Evolutionary conservation across 1,284 basidiomycete species (phyloP), one percentile per base, ranked within the genome.

Genomic region (Cryptococcus amylolentus): DNA sequence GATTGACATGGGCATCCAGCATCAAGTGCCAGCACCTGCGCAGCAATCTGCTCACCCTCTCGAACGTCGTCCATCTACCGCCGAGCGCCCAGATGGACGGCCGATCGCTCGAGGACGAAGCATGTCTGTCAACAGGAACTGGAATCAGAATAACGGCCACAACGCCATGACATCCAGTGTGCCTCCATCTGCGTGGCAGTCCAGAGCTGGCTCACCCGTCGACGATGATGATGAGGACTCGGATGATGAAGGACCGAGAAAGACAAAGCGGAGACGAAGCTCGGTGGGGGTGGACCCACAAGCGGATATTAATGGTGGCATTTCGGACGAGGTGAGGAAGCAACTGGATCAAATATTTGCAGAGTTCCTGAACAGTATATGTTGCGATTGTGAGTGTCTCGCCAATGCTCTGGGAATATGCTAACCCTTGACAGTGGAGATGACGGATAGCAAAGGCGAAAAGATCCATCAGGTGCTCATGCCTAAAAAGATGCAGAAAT

Each of bases 381-480:
- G 95, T 78, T 96, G 91, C 18, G 90, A 98, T 76, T 76, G 92
- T 93, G 74, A 80, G 88, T 64, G 23, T 23, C 4, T 16, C 13
- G 14, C 1, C 27, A 5, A 28, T 18, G 44, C 7, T 8, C 20
- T 12, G 18, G 16, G 13, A 20, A 8, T 5, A 6, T 28, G 43
- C 28, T 56, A 41, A 37, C 18, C 48, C 44, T 55, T 52, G 2
- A 4, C 68, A 95, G 92, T 98, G 76, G 92, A 97, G 57, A 88
- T 89, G 16, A 88, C 86, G 48, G 96, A 98, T 73, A 83, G 85
- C 49, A 96, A 97, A 75, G 96, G 96, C 56, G 95, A 99, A 75
- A 87, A 89, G 48, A 91, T 99, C 55, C 96, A 99, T 76, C 96
- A 99, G 79, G 93, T 93, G 42, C 82, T 98, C 65, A 98, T 98